phyloP scores from a whole-genome alignment of 805 yeast species.

The Deakozyma indianensis region DNA sequence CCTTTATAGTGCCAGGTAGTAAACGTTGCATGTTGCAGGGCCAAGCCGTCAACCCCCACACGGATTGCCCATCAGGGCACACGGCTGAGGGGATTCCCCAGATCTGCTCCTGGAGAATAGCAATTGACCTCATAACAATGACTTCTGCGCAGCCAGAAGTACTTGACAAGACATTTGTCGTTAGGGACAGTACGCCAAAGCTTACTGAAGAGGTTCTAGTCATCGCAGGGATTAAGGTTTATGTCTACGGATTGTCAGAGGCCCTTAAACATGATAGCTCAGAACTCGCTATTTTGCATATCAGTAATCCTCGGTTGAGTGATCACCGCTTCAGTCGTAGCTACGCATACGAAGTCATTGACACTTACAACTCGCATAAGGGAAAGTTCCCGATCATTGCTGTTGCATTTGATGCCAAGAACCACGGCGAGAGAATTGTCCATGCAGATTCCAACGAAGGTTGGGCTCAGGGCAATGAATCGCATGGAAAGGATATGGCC shows the following conservation, averaged over 20 bases:
- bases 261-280: conserved; percentile 13
- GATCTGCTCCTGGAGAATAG: too few relatives aligned
- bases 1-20: too few relatives aligned
- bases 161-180: background rate
- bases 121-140: too few relatives aligned
- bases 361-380: conserved; percentile 4
- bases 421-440: conserved; percentile 38
- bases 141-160: background rate
- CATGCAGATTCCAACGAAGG: conserved; percentile 23
- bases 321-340: conserved; percentile 26
- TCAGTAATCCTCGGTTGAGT: conserved; percentile 33
- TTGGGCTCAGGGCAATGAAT: conserved; percentile 34
- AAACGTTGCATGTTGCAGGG: too few relatives aligned
- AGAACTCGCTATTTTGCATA: conserved; percentile 9
- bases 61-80: too few relatives aligned
- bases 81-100: too few relatives aligned
- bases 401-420: conserved; percentile 38
- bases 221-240: conserved; percentile 34
- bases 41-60: too few relatives aligned
- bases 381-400: conserved; percentile 24
- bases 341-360: conserved; percentile 20
- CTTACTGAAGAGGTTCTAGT: conserved; percentile 4
- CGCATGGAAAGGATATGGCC: conserved; percentile 39
- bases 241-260: conserved; percentile 27
- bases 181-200: background rate